A percentile compares a stretch with the other conserved stretches of the same genome.
Conservation (phyloP, 2,329 filamentous ascomycete species). For the Diaporthe destruens region DNA sequence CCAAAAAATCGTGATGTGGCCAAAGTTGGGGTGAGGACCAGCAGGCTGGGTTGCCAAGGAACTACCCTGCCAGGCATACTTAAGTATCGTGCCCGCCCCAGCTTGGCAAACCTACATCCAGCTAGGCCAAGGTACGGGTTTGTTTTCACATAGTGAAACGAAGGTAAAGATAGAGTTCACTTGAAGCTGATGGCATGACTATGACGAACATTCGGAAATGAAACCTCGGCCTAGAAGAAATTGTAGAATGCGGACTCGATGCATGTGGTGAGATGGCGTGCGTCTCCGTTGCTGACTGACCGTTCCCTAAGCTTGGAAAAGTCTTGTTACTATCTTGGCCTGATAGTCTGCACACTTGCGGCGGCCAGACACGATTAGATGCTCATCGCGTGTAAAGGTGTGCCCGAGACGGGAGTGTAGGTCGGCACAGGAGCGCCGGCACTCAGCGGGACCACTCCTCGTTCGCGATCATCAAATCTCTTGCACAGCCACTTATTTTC, state of each 20-base stretch:
- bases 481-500: conserved; percentile 17
- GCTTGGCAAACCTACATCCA: conserved; percentile 17
- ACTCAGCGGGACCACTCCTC: background rate
- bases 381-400: background rate
- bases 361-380: background rate
- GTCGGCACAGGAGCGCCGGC: background rate
- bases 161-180: conserved; percentile 18
- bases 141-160: conserved; percentile 21
- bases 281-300: background rate
- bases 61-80: background rate
- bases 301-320: conserved; percentile 17
- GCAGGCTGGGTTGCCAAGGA: conserved; percentile 16
- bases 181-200: conserved; percentile 2
- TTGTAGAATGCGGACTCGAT: background rate
- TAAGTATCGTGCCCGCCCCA: background rate
- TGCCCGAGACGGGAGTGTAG: conserved; percentile 4
- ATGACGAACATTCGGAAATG: conserved; percentile 12
- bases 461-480: background rate
- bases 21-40: background rate
- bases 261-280: background rate
- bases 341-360: background rate
- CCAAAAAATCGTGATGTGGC: conserved; percentile 12
- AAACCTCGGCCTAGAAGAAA: conserved; percentile 12
- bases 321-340: conserved; percentile 27
- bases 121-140: conserved; percentile 13